phyloP scores from a whole-genome alignment of 768 basidiomycete species.

The Botryobasidium botryosum region DNA sequence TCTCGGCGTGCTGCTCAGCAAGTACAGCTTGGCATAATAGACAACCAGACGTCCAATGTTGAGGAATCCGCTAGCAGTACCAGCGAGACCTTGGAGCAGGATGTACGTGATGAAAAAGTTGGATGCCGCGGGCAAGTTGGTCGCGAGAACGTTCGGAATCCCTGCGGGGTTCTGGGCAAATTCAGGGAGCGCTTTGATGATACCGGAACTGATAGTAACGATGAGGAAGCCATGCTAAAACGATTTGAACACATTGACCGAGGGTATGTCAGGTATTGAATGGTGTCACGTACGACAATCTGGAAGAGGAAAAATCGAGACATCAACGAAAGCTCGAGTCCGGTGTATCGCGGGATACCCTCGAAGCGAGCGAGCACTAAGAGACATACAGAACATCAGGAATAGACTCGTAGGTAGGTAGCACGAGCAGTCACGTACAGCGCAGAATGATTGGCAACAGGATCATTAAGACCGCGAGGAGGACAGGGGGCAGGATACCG shows the following conservation, averaged over 20 bases:
- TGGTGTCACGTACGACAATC: constrained; percentile 57
- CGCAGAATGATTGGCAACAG: constrained; percentile 68
- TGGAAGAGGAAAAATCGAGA: constrained; percentile 83
- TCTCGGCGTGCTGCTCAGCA: constrained; percentile 80
- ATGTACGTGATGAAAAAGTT: constrained; percentile 89
- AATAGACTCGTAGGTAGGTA: neutral
- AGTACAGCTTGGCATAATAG: constrained; percentile 80
- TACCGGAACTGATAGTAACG: constrained; percentile 69
- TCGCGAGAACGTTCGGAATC: constrained; percentile 54
- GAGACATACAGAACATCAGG: too few relatives aligned
- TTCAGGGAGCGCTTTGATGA: constrained; percentile 49
- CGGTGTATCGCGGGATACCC: constrained; percentile 73
- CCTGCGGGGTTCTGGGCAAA: constrained; percentile 52
- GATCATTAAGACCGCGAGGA: constrained; percentile 84
- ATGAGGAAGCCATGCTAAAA: constrained; percentile 86
- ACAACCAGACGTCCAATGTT: constrained; percentile 55
- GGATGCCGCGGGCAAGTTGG: constrained; percentile 62
- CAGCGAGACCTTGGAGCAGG: constrained; percentile 64
- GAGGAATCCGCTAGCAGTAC: constrained; percentile 63
- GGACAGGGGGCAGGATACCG: constrained; percentile 76
- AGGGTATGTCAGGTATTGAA: neutral
- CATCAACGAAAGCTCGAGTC: constrained; percentile 83
- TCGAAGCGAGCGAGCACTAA: constrained; percentile 62
- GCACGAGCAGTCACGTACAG: constrained; percentile 18
- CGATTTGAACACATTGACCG: neutral